Evolutionary conservation across 257 asterid species (phyloP).

Genomic region (Nicotiana otophora): DNA sequence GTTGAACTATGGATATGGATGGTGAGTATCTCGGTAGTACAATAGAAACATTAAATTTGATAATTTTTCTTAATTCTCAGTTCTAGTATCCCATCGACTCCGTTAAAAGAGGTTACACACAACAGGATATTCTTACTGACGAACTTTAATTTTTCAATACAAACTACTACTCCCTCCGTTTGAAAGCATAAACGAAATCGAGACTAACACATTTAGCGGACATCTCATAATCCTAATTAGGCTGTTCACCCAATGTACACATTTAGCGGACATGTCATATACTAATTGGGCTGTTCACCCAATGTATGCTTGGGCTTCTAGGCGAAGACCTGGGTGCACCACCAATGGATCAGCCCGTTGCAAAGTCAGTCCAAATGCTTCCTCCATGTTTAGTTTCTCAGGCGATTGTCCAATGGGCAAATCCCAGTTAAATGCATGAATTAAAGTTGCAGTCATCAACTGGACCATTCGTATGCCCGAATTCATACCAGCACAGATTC

Average conservation of each 20-base stretch:
- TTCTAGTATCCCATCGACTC: not conserved
- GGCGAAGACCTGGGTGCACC: conserved; percentile 55
- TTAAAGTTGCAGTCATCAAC: conserved; percentile 50
- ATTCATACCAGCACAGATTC: conserved; percentile 82
- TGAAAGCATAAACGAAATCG: no score
- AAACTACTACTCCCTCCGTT: not conserved
- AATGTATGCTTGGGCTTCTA: conserved; percentile 33
- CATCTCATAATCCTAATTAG: not conserved
- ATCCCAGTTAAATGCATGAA: conserved; percentile 67
- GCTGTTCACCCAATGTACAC: not conserved
- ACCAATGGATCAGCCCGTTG: conserved; percentile 61
- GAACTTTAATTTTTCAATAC: not conserved
- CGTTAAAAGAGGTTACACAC: not conserved
- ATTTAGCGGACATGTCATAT: not conserved
- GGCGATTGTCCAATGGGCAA: conserved; percentile 37
- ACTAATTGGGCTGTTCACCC: not conserved
- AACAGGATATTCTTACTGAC: not conserved
- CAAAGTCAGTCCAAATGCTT: conserved; percentile 70
- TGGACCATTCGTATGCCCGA: conserved; percentile 80
- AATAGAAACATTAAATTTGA: not conserved
- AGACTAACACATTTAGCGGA: no score
- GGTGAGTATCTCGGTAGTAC: no score
- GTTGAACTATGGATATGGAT: no score
- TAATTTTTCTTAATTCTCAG: not conserved
- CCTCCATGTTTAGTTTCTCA: conserved; percentile 61